These are phyloP conservation scores for Dictyostelium firmibasis DNA, from an alignment of 78 protist species.

Conservation along the genomic window DNA sequence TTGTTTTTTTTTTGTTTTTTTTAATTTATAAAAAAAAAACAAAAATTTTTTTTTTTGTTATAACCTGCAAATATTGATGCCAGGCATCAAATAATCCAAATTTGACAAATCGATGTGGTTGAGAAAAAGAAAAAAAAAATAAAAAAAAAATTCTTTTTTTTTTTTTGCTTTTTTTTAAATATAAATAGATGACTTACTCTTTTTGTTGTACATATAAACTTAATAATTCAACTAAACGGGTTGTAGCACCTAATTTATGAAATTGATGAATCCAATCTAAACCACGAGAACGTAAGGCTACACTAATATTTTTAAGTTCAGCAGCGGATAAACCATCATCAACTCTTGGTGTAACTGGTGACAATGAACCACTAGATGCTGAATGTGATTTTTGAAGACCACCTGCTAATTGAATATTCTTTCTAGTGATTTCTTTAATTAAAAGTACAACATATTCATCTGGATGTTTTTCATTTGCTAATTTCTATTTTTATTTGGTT, in stretches of 20 bases:
- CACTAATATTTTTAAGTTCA: constrained; percentile 73
- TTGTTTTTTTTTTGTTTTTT: background rate
- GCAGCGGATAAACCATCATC: constrained; percentile 12
- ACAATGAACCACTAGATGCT: background rate
- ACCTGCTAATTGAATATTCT: background rate
- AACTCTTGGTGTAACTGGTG: background rate
- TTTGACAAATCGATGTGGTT: background rate
- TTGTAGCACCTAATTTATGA: constrained; percentile 32
- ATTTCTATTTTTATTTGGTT: constrained; percentile 17
- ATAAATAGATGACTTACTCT: background rate
- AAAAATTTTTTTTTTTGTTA: background rate
- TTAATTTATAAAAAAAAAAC: too few relatives aligned
- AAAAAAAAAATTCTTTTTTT: background rate
- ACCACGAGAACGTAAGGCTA: constrained; percentile 79
- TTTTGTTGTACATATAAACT: background rate
- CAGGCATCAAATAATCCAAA: background rate
- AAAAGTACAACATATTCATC: constrained; percentile 42
- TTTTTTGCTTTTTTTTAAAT: too few relatives aligned
- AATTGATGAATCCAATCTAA: constrained; percentile 69
- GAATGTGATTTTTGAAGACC: background rate
- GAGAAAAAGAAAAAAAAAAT: background rate
- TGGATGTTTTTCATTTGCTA: constrained; percentile 65
- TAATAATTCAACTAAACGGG: constrained; percentile 49
- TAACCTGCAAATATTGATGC: background rate
- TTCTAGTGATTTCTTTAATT: constrained; percentile 20